Evolutionary conservation across 2,329 filamentous ascomycete species (phyloP).

Genomic region (Polytolypa hystricis): DNA sequence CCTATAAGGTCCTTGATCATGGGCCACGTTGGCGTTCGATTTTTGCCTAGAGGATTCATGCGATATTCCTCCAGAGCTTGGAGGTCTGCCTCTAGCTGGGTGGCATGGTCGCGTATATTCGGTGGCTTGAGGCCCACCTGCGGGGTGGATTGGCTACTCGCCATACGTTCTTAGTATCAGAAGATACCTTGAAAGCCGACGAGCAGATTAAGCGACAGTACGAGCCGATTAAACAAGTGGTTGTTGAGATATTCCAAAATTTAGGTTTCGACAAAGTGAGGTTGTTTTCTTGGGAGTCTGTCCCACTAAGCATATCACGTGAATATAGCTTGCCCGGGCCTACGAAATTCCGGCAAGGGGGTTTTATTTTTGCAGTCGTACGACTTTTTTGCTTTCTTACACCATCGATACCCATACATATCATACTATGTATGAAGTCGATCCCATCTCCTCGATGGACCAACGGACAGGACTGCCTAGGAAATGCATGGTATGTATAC

Average conservation of each 20-base stretch:
- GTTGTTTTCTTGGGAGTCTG: too few species aligned
- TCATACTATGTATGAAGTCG: too few species aligned
- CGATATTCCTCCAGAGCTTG: too few species aligned
- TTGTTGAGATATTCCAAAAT: slow-evolving; percentile 7
- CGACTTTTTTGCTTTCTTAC: too few species aligned
- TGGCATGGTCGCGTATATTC: not conserved
- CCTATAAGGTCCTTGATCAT: not conserved
- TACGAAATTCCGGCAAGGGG: too few species aligned
- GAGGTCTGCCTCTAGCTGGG: not conserved
- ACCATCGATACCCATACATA: too few species aligned
- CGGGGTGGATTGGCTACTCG: not conserved
- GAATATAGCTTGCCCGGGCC: too few species aligned
- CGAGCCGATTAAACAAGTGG: slow-evolving; percentile 4
- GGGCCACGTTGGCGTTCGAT: not conserved
- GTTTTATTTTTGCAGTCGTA: too few species aligned
- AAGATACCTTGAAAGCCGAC: slow-evolving; percentile 3
- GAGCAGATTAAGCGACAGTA: slow-evolving; percentile 5
- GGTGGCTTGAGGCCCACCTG: not conserved
- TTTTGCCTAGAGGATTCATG: not conserved
- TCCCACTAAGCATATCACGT: too few species aligned
- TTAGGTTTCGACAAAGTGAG: slow-evolving; percentile 1
- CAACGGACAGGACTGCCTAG: too few species aligned
- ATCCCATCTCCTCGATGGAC: too few species aligned
- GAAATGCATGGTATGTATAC: too few species aligned
- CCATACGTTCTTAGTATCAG: slow-evolving; percentile 5